Evolutionary conservation across 2,329 filamentous ascomycete genomes (phyloP), one percentile per base, ranked within the genome.

Genomic region (Fusarium incarnatum): DNA sequence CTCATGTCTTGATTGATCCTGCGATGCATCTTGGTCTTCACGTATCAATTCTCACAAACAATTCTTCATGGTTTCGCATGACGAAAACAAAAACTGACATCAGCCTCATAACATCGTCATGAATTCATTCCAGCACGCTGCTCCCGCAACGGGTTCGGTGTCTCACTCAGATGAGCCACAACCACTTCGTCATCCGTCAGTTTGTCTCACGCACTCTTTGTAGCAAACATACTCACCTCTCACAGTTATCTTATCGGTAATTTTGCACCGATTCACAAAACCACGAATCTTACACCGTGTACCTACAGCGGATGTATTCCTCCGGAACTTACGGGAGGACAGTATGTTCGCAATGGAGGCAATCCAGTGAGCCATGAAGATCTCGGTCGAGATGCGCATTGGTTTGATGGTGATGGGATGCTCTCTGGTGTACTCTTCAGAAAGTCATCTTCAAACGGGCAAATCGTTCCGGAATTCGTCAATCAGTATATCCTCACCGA

Each of bases 331-430:
- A 83, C 84, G 11, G 91, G 89, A 3, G 91, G 91, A 15, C 86
- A 93, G 77, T 93, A 93, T 73, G 87, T 93, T 28, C 87, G 91
- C 18, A 93, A 93, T 75, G 91, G 91, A 42, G 89, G 87, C 28
- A 93, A 92, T 72, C 90, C 91, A 8, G 81, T 91, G 10, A 84
- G 84, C 28, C 89, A 92, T 61, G 81, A 86, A 23, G 86, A 91
- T 56, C 77, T 88, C 5, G 85, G 84, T 41, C 84, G 89, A 67
- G 88, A 91, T 74, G 85, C 88, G 11, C 91, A 93, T 75, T 92
- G 90, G 90, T 93, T 93, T 66, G 91, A 93, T 71, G 91, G 91
- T 32, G 90, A 93, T 75, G 91, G 91, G 7, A 93, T 93, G 91
- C 85, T 93, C 13, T 87, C 87, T 30, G 91, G 91, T 3, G 89